Conservation (phyloP, 2,329 filamentous ascomycete species). For the Ceratocystis cacaofunesta region DNA sequence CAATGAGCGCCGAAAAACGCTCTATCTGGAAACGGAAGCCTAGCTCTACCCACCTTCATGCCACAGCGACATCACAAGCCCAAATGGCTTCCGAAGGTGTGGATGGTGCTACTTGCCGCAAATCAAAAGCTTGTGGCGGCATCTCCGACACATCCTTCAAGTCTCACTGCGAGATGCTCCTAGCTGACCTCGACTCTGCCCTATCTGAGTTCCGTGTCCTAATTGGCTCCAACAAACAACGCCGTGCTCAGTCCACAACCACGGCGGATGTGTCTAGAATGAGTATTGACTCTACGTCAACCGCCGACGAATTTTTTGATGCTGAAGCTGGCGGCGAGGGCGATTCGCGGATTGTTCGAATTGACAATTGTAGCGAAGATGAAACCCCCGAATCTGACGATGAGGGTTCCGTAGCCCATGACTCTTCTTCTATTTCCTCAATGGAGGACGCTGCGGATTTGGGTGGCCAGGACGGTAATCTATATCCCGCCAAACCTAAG, state of each 20-base stretch:
- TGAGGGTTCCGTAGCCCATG: constrained; percentile 35
- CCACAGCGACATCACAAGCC: constrained; percentile 27
- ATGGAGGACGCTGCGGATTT: constrained; percentile 43
- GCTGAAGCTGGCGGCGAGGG: constrained; percentile 54
- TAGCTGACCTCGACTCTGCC: constrained; percentile 71
- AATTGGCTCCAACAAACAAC: constrained; percentile 62
- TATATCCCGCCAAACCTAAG: constrained; percentile 66
- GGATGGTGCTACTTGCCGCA: constrained; percentile 23
- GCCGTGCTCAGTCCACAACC: constrained; percentile 43
- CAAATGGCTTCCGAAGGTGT: constrained; percentile 21
- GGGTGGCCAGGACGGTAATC: constrained; percentile 43
- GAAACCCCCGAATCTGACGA: constrained; percentile 44
- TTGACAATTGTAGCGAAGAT: constrained; percentile 50
- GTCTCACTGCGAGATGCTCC: constrained; percentile 68
- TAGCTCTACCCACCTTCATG: constrained; percentile 34
- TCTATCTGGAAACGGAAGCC: constrained; percentile 89
- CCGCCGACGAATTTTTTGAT: constrained; percentile 87
- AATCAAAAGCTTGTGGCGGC: constrained; percentile 26
- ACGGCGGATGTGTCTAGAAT: constrained; percentile 33
- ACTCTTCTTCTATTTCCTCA: constrained; percentile 45
- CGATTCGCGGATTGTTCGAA: constrained; percentile 56
- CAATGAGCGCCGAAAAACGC: constrained; percentile 23
- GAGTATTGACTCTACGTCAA: constrained; percentile 67
- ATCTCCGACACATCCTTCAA: constrained; percentile 52
- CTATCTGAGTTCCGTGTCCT: constrained; percentile 68